Base-by-base conservation (phyloP, 164 flowering plant genomes). In the Umbilicus rupestris region DNA sequence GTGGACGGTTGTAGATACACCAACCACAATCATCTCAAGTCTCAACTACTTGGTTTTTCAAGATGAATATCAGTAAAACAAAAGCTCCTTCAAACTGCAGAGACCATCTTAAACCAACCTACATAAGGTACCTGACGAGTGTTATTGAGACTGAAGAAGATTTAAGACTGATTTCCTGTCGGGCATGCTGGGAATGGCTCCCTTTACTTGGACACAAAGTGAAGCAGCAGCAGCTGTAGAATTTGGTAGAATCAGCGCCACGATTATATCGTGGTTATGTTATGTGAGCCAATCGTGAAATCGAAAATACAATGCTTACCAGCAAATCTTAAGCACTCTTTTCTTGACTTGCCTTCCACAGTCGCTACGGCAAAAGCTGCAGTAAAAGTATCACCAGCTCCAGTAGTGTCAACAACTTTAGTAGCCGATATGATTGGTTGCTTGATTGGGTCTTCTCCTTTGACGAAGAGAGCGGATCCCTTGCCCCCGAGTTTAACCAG, bases 151-250 rank as follows among this genome's bases (percentile, higher is more conserved):
- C 35, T 81, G 77, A 63, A 94, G 83, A 78, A 91, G 93, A 73
- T 80, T 73, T 77, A 82, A 55, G 72, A 94, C 97, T 47, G 96
- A 80, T 69, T 81, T 78, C 63, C 96, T 79, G n/a, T 82, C 82
- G 19, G 99, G 99, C 97, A 94, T 91, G 84, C 99, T 87, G 64
- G 99, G 96, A 67, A 91, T 91, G 19, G 96, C 99, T 59, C 97
- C 99, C 76, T 91, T 94, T 73, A 89, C 97, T 88, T 89, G 99
- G 74, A 94, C 87, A 80, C 97, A 94, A 31, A 94, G 93, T 62
- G 97, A 94, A 70, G 99, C 93, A 58, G 97, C 97, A 7, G 96
- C 97, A 73, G 99, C 99, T 94, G 96, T 17, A 17, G 44, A 35
- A 62, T 31, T 35, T 3, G n/a, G n/a, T n/a, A 11, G 4, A 52